Evolutionary conservation across 106 monocot species (phyloP).

Genomic region (Allium sativum): DNA sequence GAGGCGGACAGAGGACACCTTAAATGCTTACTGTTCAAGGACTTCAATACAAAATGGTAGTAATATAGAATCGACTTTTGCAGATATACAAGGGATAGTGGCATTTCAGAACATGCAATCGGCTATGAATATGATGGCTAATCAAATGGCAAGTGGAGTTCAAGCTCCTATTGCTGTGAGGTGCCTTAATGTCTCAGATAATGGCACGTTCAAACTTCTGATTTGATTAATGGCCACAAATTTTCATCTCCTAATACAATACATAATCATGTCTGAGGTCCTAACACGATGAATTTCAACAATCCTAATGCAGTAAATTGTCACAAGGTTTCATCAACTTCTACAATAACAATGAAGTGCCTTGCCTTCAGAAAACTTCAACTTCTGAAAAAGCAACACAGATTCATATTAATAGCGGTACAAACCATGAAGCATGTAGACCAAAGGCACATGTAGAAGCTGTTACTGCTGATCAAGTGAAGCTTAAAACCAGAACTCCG

Average conservation of each 20-base stretch:
- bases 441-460: constrained; percentile 5
- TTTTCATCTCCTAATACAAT: too few relatives aligned
- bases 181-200: too few relatives aligned
- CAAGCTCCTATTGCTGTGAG: not conserved
- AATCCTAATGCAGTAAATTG: too few relatives aligned
- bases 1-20: constrained; percentile 25
- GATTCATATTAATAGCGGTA: constrained; percentile 6
- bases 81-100: constrained; percentile 21
- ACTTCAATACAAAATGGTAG: not conserved
- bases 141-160: not conserved
- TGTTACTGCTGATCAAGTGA: constrained; percentile 5
- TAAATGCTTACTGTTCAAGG: constrained; percentile 12
- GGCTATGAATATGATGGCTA: constrained; percentile 3
- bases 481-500: constrained; percentile 2
- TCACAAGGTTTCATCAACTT: too few relatives aligned
- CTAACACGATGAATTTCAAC: too few relatives aligned
- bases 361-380: too few relatives aligned
- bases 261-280: too few relatives aligned
- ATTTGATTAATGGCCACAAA: too few relatives aligned
- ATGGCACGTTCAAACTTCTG: too few relatives aligned
- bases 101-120: constrained; percentile 14
- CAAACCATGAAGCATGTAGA: constrained; percentile 6
- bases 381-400: constrained; percentile 7
- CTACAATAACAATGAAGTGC: not conserved
- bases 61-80: constrained; percentile 4